Evolutionary conservation across 768 basidiomycete species (phyloP), one percentile per base, ranked within the genome.

Genomic region (Calocybe cyanea): DNA sequence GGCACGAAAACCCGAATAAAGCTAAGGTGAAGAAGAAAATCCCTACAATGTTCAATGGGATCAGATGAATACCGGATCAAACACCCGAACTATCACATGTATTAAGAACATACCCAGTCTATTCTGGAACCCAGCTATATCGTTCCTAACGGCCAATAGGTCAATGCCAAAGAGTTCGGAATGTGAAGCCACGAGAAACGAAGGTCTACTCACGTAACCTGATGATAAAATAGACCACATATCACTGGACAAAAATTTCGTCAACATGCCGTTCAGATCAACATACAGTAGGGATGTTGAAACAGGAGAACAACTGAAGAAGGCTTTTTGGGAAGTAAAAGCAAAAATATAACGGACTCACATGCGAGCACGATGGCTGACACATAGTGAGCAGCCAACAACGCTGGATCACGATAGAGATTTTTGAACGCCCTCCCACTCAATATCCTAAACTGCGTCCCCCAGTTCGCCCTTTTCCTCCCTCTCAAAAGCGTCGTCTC

Each of bases 371-470:
- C 75, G 53, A 98, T 79, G 1, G 93, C 82, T 6, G 90, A 83
- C 34, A 83, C 58, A 66, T 98, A 99, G 67, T 99, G 96, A 6
- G 93, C 85, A 2, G 83, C 76, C 72, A 99, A 75, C 45, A 99
- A 65, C 38, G 93, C 86, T 0, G 95, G 95, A 58, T 99, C 92
- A 19, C 95, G 76, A 63, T 99, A 98, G 49, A 99, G 65, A 59
- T 98, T 98, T 78, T 98, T 98, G 76, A 99, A 98, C 17, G 95
- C 93, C 46, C 96, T 69, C 19, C 94, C 94, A 61, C 92, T 96
- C 61, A 99, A 67, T 46, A 97, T 94, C 61, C 80, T 78, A 59
- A 99, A 98, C 69, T 99, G 96, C 14, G 87, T 94, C 34, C 72
- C 73, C 80, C 84, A 92, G 51, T 78, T 85, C 6, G 95, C 96